A percentile compares a stretch with the other conserved stretches of the same genome.
phyloP scores from a whole-genome alignment of 768 basidiomycete species.

The Cubamyces sp. region DNA sequence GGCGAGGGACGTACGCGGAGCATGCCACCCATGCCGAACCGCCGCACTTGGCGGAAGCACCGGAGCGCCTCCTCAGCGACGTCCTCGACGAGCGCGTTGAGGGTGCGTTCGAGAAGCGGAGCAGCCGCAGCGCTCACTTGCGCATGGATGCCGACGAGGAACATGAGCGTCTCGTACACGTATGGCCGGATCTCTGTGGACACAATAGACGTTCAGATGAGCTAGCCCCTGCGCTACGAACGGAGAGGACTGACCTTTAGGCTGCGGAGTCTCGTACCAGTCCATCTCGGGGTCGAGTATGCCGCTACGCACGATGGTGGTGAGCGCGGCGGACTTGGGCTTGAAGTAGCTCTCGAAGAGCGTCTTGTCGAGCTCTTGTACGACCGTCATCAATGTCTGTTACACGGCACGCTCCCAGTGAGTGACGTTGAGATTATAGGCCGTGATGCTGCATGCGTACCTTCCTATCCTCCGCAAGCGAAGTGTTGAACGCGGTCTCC shows the following conservation, averaged over 20 bases:
- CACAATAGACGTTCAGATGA: neutral
- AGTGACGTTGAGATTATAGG: neutral
- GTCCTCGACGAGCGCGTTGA: slow-evolving; percentile 81
- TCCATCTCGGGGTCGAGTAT: slow-evolving; percentile 83
- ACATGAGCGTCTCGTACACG: slow-evolving; percentile 87
- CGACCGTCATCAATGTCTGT: slow-evolving; percentile 75
- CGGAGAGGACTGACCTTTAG: slow-evolving; percentile 63
- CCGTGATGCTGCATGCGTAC: slow-evolving; percentile 40
- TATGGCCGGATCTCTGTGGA: slow-evolving; percentile 87
- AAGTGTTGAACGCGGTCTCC: slow-evolving; percentile 72
- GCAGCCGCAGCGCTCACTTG: slow-evolving; percentile 85
- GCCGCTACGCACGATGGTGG: slow-evolving; percentile 71
- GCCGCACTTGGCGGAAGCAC: slow-evolving; percentile 86
- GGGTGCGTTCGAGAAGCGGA: slow-evolving; percentile 77
- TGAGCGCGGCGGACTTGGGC: slow-evolving; percentile 74
- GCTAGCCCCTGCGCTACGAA: neutral
- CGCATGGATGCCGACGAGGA: slow-evolving; percentile 89
- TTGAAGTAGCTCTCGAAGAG: slow-evolving; percentile 89
- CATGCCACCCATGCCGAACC: slow-evolving; percentile 99
- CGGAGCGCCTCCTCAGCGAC: slow-evolving; percentile 81
- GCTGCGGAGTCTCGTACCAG: slow-evolving; percentile 94
- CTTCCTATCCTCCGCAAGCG: slow-evolving; percentile 72
- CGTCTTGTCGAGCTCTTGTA: slow-evolving; percentile 83
- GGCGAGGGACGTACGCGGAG: slow-evolving; percentile 65
- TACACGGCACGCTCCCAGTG: neutral